phyloP scores from a whole-genome alignment of 1,284 basidiomycete genomes.

The Moniliophthora roreri region DNA sequence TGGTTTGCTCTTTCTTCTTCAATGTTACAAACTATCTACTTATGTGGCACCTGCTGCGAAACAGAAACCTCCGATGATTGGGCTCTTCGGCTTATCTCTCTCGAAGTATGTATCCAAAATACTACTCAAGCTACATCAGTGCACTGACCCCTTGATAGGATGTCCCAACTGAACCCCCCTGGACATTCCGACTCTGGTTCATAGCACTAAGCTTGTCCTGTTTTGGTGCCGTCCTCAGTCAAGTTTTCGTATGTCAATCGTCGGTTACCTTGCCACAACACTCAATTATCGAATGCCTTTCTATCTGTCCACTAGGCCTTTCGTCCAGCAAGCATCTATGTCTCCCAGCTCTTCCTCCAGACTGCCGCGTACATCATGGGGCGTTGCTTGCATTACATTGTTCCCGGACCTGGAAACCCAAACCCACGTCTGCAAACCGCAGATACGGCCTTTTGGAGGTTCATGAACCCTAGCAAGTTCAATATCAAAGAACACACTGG shows the following conservation, averaged over 20 bases:
- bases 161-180: conserved; percentile 45
- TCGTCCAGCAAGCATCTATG: conserved; percentile 41
- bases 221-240: conserved; percentile 44
- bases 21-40: not conserved
- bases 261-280: too few species aligned
- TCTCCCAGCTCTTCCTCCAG: conserved; percentile 49
- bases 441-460: conserved; percentile 36
- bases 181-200: conserved; percentile 44
- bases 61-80: conserved; percentile 14
- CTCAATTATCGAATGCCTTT: not conserved
- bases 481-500: conserved; percentile 72
- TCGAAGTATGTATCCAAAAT: too few species aligned
- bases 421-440: conserved; percentile 25
- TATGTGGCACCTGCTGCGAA: not conserved
- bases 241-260: conserved; percentile 40
- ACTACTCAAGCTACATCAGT: too few species aligned
- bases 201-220: conserved; percentile 42
- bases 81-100: conserved; percentile 14
- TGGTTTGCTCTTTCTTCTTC: conserved; percentile 24
- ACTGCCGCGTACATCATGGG: conserved; percentile 31
- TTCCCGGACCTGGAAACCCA: conserved; percentile 33
- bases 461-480: conserved; percentile 36
- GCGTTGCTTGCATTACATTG: conserved; percentile 30
- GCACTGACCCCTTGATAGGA: conserved; percentile 32
- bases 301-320: conserved; percentile 20